Percentiles rank a stretch among this genome's conserved stretches.
phyloP scores from a whole-genome alignment of 1,139 yeast species.

The Debaryomyces robertsiae region DNA sequence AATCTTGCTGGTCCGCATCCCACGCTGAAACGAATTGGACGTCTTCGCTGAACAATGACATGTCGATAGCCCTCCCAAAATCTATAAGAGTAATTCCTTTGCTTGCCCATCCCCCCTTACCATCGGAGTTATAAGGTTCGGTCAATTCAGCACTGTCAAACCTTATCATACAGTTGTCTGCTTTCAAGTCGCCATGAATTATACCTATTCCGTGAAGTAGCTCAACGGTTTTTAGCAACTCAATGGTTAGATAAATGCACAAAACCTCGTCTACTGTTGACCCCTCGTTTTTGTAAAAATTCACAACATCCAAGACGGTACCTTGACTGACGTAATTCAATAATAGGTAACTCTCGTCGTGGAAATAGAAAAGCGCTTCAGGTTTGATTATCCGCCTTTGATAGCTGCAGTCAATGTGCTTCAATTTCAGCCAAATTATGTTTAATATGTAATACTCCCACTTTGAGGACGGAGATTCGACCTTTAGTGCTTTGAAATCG shows the following conservation, averaged over 20 bases:
- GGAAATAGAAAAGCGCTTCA: conserved; percentile 55
- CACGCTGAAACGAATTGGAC: conserved; percentile 63
- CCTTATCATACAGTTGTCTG: conserved; percentile 84
- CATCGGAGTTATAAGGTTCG: conserved; percentile 34
- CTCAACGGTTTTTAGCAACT: conserved; percentile 62
- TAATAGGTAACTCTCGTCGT: conserved; percentile 75
- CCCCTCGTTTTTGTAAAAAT: conserved; percentile 38
- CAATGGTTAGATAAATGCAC: conserved; percentile 64
- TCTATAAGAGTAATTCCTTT: conserved; percentile 73
- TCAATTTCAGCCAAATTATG: conserved; percentile 49
- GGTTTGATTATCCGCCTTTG: conserved; percentile 39
- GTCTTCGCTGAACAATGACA: conserved; percentile 51
- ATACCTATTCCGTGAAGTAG: conserved; percentile 64
- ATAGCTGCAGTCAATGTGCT: conserved; percentile 15
- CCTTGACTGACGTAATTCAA: conserved; percentile 75
- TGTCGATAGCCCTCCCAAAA: conserved; percentile 81
- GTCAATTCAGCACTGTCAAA: conserved; percentile 34
- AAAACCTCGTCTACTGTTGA: conserved; percentile 60
- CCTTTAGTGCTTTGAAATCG: conserved; percentile 64
- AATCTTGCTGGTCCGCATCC: conserved; percentile 72
- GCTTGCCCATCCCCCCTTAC: conserved; percentile 49
- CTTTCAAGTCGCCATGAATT: conserved; percentile 83
- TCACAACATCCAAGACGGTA: conserved; percentile 73
- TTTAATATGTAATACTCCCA: conserved; percentile 84
- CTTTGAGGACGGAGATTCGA: conserved; percentile 67